These are phyloP conservation scores for Fusarium sp. DNA, from an alignment of 2,329 filamentous ascomycete species.

Conservation along the genomic window DNA sequence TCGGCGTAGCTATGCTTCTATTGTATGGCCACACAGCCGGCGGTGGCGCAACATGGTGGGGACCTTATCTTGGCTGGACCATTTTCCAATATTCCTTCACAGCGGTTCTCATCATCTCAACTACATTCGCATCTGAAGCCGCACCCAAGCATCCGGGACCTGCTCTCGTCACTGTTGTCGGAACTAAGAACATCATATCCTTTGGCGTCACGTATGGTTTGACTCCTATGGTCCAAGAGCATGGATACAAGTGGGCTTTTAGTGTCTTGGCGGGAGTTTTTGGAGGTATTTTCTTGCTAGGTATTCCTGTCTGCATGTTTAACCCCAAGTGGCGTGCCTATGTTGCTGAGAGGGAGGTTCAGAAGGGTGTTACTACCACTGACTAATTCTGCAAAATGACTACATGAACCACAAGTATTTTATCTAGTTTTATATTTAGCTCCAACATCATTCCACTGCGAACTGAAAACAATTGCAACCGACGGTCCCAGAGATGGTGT, in stretches of 20 bases:
- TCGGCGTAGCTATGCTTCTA: constrained; percentile 30
- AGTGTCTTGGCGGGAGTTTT: constrained; percentile 20
- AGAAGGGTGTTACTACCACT: constrained; percentile 1
- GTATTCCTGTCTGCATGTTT: constrained; percentile 33
- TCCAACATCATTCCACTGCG: too few species aligned
- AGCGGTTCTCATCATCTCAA: constrained; percentile 14
- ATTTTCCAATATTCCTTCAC: constrained; percentile 27
- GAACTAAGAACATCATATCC: constrained; percentile 22
- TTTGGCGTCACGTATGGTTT: constrained; percentile 16
- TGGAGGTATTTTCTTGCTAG: constrained; percentile 31
- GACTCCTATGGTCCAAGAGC: constrained; percentile 15
- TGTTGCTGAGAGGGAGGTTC: constrained; percentile 18
- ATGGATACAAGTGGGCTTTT: constrained; percentile 18
- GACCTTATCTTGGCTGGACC: constrained; percentile 20
- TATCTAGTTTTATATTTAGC: too few species aligned
- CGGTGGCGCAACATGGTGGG: constrained; percentile 18
- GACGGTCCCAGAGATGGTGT: neutral
- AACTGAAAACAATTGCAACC: too few species aligned
- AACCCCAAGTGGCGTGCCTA: constrained; percentile 35
- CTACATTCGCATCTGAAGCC: constrained; percentile 19
- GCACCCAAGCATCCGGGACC: constrained; percentile 22
- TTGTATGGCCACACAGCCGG: constrained; percentile 21
- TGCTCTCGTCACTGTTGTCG: constrained; percentile 18
- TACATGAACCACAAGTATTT: too few species aligned
- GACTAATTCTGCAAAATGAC: neutral